A percentile compares a stretch with the other conserved stretches of the same genome.
Evolutionary conservation across 805 yeast genomes (phyloP).

Genomic region (Ogataea sp.): DNA sequence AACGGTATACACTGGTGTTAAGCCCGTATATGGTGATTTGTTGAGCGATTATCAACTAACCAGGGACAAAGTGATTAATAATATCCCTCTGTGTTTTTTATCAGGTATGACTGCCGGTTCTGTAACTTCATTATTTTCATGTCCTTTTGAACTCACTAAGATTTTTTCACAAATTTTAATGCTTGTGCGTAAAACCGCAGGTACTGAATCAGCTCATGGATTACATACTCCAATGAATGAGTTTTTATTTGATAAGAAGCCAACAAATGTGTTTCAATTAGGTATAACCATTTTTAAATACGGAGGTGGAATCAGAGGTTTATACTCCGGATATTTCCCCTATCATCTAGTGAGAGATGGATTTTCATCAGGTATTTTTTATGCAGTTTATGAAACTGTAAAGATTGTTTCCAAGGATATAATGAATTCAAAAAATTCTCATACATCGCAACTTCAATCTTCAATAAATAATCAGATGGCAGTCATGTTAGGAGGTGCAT

Average conservation of each 20-base stretch:
- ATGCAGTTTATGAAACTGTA: slow-evolving; percentile 65
- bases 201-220: slow-evolving; percentile 3
- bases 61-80: slow-evolving; percentile 19
- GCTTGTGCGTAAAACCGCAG: slow-evolving; percentile 28
- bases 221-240: not conserved
- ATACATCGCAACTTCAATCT: not conserved
- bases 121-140: slow-evolving; percentile 53
- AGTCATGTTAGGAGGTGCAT: slow-evolving; percentile 56
- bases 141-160: slow-evolving; percentile 84
- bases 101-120: slow-evolving; percentile 68
- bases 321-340: slow-evolving; percentile 67
- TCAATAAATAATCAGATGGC: not conserved
- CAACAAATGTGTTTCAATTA: slow-evolving; percentile 30
- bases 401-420: slow-evolving; percentile 38
- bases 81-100: slow-evolving; percentile 37
- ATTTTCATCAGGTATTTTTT: slow-evolving; percentile 64
- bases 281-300: slow-evolving; percentile 45
- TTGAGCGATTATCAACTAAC: slow-evolving; percentile 4
- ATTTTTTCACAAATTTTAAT: slow-evolving; percentile 68
- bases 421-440: not conserved
- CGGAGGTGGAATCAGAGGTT: slow-evolving; percentile 55
- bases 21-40: slow-evolving; percentile 29
- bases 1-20: slow-evolving; percentile 47
- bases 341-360: slow-evolving; percentile 66
- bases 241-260: slow-evolving; percentile 10